Percentiles rank a stretch among this genome's conserved stretches.
These are phyloP conservation scores for Blastocystis sp. DNA, from an alignment of 352 stramenopile genomes.

Conservation along the genomic window DNA sequence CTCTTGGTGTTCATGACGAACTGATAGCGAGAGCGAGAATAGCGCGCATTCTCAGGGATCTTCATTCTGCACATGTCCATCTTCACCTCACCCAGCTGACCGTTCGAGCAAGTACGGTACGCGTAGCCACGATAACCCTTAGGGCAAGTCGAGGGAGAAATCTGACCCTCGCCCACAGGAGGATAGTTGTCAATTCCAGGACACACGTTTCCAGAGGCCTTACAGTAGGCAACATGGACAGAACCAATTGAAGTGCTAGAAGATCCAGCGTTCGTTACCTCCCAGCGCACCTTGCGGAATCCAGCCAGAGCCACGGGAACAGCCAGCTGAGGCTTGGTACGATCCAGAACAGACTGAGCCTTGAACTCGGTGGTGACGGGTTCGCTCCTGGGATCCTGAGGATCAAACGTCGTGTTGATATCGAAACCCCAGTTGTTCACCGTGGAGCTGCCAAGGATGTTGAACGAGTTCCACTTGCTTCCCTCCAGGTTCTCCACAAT, in stretches of 20 bases:
- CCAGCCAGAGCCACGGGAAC: not conserved
- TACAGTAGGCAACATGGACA: not conserved
- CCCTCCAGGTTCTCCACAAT: not conserved
- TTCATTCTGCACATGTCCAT: not conserved
- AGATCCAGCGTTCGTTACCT: not conserved
- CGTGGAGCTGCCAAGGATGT: not conserved
- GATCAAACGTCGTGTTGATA: not conserved
- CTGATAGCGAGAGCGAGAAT: not conserved
- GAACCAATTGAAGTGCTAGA: not conserved
- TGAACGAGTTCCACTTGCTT: not conserved
- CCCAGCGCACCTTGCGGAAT: not conserved
- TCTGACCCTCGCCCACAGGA: slow-evolving; percentile 9
- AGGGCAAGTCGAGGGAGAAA: not conserved
- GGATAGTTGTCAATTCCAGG: slow-evolving; percentile 20
- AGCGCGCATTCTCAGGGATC: not conserved
- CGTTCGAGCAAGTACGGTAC: not conserved
- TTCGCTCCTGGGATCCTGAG: not conserved
- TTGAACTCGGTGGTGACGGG: not conserved
- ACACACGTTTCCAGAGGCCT: slow-evolving; percentile 15
- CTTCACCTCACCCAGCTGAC: not conserved
- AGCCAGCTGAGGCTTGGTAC: not conserved
- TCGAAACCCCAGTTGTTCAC: not conserved
- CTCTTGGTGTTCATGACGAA: slow-evolving; percentile 13
- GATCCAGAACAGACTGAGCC: not conserved
- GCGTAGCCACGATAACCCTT: slow-evolving; percentile 36